Percentiles rank a stretch among this genome's conserved stretches.
These are phyloP conservation scores for Detonula confervacea DNA, from an alignment of 352 stramenopile species.

Conservation along the genomic window DNA sequence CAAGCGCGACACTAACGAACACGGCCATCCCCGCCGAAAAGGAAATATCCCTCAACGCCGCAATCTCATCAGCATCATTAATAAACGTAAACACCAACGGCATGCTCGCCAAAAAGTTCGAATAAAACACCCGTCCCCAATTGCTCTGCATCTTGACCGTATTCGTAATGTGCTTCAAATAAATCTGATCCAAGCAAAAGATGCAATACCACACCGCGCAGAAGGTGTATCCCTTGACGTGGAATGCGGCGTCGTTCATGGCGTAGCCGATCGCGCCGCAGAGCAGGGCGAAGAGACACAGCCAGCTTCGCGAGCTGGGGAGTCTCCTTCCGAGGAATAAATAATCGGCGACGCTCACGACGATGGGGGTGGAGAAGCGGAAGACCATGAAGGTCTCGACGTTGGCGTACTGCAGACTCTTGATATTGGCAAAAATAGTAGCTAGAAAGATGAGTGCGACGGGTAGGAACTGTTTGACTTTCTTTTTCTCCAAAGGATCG, in stretches of 20 bases:
- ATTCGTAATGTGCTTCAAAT: constrained; percentile 75
- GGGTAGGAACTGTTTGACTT: constrained; percentile 60
- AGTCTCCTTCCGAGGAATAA: constrained; percentile 62
- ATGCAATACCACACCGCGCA: constrained; percentile 72
- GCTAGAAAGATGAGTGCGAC: constrained; percentile 68
- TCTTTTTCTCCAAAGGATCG: constrained; percentile 54
- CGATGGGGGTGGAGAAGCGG: constrained; percentile 65
- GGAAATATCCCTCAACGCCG: constrained; percentile 52
- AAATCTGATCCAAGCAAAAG: constrained; percentile 79
- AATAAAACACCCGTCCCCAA: constrained; percentile 76
- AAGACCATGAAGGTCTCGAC: constrained; percentile 81
- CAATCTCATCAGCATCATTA: constrained; percentile 45
- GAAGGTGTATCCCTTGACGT: constrained; percentile 62
- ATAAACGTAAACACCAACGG: constrained; percentile 64
- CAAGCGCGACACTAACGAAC: constrained; percentile 59
- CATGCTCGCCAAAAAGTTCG: constrained; percentile 63
- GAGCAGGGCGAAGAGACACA: constrained; percentile 55
- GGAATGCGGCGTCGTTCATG: constrained; percentile 58
- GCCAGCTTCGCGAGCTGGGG: constrained; percentile 51
- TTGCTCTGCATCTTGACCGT: constrained; percentile 75
- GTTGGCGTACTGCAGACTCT: constrained; percentile 75
- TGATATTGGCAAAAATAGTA: constrained; percentile 78
- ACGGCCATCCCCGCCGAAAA: constrained; percentile 41
- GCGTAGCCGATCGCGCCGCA: constrained; percentile 60
- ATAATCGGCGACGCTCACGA: constrained; percentile 66